Conservation (phyloP, 257 asterid genomes). For the Anisodus acutangulus region DNA sequence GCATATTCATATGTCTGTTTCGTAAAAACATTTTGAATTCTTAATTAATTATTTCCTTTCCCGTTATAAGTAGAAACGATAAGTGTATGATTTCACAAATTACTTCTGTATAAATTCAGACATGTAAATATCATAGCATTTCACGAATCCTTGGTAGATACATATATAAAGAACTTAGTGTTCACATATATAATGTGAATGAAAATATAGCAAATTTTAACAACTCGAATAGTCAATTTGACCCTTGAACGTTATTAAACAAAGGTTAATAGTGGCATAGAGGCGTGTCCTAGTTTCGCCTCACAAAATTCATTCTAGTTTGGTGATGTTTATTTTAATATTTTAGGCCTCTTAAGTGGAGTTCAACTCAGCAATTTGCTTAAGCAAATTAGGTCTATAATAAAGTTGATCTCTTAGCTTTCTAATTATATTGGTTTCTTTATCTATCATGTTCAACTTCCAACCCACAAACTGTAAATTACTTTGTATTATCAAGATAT, state of each 20-base stretch:
- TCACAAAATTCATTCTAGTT: not conserved
- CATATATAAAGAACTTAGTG: no score
- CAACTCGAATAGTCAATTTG: not conserved
- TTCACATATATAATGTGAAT: not conserved
- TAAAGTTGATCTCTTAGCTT: not conserved
- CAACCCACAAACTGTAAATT: not conserved
- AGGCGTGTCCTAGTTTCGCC: not conserved
- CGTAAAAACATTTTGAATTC: no score
- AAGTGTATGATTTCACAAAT: no score
- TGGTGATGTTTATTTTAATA: not conserved
- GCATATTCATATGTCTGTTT: no score
- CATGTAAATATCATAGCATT: no score
- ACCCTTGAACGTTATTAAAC: not conserved
- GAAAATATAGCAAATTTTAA: not conserved
- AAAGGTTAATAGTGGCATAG: not conserved
- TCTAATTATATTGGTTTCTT: not conserved
- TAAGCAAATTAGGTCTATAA: not conserved
- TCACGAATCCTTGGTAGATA: no score
- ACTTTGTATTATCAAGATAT: not conserved
- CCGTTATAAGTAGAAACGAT: no score
- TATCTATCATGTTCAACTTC: not conserved
- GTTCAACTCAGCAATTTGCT: slow-evolving; percentile 15
- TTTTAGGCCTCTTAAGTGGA: not conserved
- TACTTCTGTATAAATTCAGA: no score
- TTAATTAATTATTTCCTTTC: no score